Conservation (phyloP, 2,329 filamentous ascomycete genomes). For the Didymella segeticola region DNA sequence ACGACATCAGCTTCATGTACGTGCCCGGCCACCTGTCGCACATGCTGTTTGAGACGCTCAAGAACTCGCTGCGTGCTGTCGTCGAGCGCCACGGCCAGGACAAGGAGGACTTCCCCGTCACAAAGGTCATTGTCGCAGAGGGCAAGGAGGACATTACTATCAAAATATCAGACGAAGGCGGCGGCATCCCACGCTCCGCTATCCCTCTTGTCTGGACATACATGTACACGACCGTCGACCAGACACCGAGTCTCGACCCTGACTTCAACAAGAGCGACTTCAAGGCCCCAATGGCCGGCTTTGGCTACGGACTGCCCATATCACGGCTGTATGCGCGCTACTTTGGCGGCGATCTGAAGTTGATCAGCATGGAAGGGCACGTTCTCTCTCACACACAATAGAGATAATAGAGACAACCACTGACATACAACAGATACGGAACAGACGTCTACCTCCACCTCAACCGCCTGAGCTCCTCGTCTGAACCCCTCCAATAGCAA, state of each 20-base stretch:
- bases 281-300: slow-evolving; percentile 98
- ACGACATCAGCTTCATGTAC: slow-evolving; percentile 98
- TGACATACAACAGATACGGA: slow-evolving; percentile 72
- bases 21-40: slow-evolving; percentile 98
- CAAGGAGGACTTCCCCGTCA: slow-evolving; percentile 94
- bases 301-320: slow-evolving; percentile 96
- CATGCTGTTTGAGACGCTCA: slow-evolving; percentile 99
- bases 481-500: slow-evolving; percentile 93
- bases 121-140: slow-evolving; percentile 96
- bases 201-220: slow-evolving; percentile 99
- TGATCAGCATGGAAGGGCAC: slow-evolving; percentile 99
- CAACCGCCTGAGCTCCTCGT: slow-evolving; percentile 92
- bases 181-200: slow-evolving; percentile 88
- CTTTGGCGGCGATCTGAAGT: slow-evolving; percentile 94
- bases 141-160: slow-evolving; percentile 99
- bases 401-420: too few relatives aligned
- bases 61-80: slow-evolving; percentile 96
- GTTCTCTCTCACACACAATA: too few relatives aligned
- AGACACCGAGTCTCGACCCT: slow-evolving; percentile 91
- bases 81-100: slow-evolving; percentile 95
- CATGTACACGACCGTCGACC: slow-evolving; percentile 99
- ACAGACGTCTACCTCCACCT: slow-evolving; percentile 98
- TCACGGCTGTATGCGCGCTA: slow-evolving; percentile 93
- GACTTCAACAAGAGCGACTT: slow-evolving; percentile 99
- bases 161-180: slow-evolving; percentile 96